A percentile compares a stretch with the other conserved stretches of the same genome.
Conservation (phyloP, 2,329 filamentous ascomycete genomes). For the Lachnellula occidentalis region DNA sequence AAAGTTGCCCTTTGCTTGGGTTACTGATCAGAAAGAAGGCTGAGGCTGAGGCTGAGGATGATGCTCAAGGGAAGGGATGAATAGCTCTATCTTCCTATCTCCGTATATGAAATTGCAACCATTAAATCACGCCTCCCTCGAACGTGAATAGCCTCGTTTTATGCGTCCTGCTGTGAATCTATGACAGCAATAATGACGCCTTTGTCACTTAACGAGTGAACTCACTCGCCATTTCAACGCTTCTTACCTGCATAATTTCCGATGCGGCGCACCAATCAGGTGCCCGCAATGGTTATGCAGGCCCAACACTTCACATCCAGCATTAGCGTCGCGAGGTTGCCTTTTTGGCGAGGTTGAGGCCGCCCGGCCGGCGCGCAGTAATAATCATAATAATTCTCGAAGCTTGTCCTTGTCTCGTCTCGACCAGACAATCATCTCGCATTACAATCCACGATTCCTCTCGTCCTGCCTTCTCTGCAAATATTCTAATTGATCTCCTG, state of each 20-base stretch:
- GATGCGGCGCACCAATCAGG: background rate
- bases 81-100: no score
- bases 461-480: background rate
- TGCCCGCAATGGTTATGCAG: background rate
- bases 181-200: no score
- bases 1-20: background rate
- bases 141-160: no score
- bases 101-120: no score
- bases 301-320: background rate
- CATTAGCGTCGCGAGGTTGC: background rate
- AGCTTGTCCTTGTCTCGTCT: no score
- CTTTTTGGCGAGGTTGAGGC: background rate
- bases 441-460: background rate
- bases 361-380: background rate
- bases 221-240: background rate
- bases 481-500: slow-evolving; percentile 1
- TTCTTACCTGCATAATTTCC: background rate
- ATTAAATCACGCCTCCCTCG: no score
- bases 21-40: background rate
- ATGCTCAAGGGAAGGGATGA: background rate
- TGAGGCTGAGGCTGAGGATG: background rate
- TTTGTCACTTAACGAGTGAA: no score
- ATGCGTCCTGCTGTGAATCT: no score
- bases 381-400: no score
- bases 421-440: no score